Evolutionary conservation across 1,284 basidiomycete genomes (phyloP), one percentile per base, ranked within the genome.

Genomic region (Boletellus deceptivus): DNA sequence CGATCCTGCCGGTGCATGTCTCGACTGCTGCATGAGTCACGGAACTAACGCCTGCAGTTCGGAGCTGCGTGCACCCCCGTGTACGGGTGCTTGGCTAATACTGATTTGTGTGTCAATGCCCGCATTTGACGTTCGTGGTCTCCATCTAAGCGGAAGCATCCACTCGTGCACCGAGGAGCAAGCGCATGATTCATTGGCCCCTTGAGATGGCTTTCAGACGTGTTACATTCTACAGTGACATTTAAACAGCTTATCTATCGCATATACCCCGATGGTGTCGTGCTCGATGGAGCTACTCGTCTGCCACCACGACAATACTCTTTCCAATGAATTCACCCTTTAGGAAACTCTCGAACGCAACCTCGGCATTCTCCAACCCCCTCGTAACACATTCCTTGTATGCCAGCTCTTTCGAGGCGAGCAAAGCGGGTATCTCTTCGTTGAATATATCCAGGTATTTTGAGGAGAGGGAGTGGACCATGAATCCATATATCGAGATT

Each of bases 1-100:
- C 53, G 74, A 75, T 54, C 55, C 67, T 7, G 69, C 68, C 3
- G 70, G 72, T 13, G 60, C 60, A 6, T 76, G 76, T 54, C 70
- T 75, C 4, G 60, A 70, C 1, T 42, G 25, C 27, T 29, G 40
- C 20, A 20, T 20, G 20, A 20, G 4, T 20, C n/a, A 18, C 18
- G 11, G 37, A 3, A 24, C 52, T 75, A 14, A 75, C 59, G 73
- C 74, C 50, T 73, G 70, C 70, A 72, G 73, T 54, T 53, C 69
- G 25, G 55, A 48, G 10, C 31, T 50, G 20, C n/a, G n/a, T n/a
- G n/a, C n/a, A n/a, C n/a, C n/a, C n/a, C n/a, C n/a, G n/a, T n/a
- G n/a, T n/a, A n/a, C n/a, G n/a, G n/a, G n/a, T n/a, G n/a, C 34
- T 63, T 48, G 50, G 53, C n/a, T 20, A 24, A 55, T 18, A 48